phyloP scores from a whole-genome alignment of 2,329 filamentous ascomycete genomes.

The Huntiella bhutanensis region DNA sequence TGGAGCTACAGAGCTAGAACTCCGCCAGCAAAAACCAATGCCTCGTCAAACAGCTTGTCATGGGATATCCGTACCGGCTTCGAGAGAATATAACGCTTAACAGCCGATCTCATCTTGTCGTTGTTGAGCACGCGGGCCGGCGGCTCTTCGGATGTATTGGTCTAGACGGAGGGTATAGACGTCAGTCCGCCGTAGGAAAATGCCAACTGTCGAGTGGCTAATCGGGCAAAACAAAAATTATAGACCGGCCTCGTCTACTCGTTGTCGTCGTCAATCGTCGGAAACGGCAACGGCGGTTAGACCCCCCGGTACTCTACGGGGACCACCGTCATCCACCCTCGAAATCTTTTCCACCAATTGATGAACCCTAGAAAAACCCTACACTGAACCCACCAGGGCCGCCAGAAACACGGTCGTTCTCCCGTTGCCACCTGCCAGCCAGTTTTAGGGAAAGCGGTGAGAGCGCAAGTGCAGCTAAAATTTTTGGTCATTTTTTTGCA shows the following conservation, averaged over 20 bases:
- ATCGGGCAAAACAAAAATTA: conserved; percentile 1
- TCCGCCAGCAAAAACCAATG: not conserved
- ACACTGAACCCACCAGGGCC: not conserved
- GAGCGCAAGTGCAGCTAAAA: conserved; percentile 12
- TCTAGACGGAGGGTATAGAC: conserved; percentile 1
- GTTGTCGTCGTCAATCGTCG: conserved; percentile 8
- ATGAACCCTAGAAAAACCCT: not conserved
- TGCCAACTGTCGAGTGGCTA: conserved; percentile 1
- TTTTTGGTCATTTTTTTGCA: conserved; percentile 11
- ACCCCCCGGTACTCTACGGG: too few relatives aligned
- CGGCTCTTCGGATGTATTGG: conserved; percentile 6
- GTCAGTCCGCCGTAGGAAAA: not conserved
- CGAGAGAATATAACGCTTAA: conserved; percentile 13
- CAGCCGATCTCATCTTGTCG: conserved; percentile 13
- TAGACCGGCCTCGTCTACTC: too few relatives aligned
- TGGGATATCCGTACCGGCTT: conserved; percentile 10
- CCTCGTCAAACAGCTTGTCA: not conserved
- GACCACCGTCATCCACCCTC: not conserved
- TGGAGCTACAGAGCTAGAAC: not conserved
- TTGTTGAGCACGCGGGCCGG: conserved; percentile 9
- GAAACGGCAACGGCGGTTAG: not conserved
- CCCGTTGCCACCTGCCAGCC: not conserved
- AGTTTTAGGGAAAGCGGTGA: conserved; percentile 6
- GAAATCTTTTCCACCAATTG: conserved; percentile 5
- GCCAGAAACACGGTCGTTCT: too few relatives aligned